Conservation (phyloP, 2,329 filamentous ascomycete species). For the Epichloe coenophiala region DNA sequence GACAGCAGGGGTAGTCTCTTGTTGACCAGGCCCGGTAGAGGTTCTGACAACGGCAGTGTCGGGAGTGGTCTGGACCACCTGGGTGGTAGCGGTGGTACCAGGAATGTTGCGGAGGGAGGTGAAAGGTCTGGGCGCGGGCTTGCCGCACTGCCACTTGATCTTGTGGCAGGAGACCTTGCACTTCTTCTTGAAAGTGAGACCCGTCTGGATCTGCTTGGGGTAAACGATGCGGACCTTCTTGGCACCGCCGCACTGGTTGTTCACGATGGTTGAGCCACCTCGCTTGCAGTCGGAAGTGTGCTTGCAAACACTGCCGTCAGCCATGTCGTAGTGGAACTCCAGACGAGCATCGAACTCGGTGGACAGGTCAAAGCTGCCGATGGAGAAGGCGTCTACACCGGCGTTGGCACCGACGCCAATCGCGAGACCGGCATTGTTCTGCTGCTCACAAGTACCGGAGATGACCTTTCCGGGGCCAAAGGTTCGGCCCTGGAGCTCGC, state of each 20-base stretch:
- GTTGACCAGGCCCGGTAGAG: conserved; percentile 1
- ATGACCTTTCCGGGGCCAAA: conserved; percentile 42
- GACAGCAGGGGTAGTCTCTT: conserved; percentile 8
- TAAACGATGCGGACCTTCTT: conserved; percentile 62
- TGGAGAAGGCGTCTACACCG: conserved; percentile 47
- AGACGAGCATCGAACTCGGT: conserved; percentile 65
- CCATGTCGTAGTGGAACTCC: conserved; percentile 79
- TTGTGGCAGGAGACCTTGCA: conserved; percentile 44
- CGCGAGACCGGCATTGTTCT: conserved; percentile 37
- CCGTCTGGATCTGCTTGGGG: conserved; percentile 38
- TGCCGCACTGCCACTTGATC: conserved; percentile 51
- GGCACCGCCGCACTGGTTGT: conserved; percentile 87
- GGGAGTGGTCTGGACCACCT: not conserved
- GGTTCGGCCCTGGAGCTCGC: conserved; percentile 36
- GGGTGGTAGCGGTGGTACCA: not conserved
- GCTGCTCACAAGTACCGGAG: conserved; percentile 35
- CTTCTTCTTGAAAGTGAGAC: conserved; percentile 27
- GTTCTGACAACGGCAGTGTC: not conserved
- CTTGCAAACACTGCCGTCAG: conserved; percentile 69
- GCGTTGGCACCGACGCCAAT: conserved; percentile 37
- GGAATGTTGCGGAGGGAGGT: not conserved
- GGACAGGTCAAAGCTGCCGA: conserved; percentile 59
- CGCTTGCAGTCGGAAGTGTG: conserved; percentile 56
- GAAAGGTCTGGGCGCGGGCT: conserved; percentile 8
- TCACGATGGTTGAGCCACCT: conserved; percentile 57